Evolutionary conservation across 2,329 filamentous ascomycete genomes (phyloP), one percentile per base, ranked within the genome.

Genomic region (Clarireedia homoeocarpa): DNA sequence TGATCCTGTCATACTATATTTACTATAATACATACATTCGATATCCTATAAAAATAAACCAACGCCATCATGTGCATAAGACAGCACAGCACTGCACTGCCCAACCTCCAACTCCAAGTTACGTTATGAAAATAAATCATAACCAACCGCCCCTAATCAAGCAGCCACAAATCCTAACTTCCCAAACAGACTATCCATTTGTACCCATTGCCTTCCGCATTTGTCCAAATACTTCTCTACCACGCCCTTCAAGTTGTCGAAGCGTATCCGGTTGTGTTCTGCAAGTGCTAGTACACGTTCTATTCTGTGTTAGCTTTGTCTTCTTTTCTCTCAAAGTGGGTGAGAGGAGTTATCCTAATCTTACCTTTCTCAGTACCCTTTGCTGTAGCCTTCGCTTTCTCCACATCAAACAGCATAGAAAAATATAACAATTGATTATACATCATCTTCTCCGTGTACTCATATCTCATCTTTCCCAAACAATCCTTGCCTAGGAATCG

Each of bases 361-460:
- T 23, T 67, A 66, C 68, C 70, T 46, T 76, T 80, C 24, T 74
- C 75, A 6, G 74, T 73, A n/a, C 72, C 75, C 47, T 70, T 72
- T 20, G 75, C 79, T 60, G 74, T 77, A 47, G 65, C 67, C 61
- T 82, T 82, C 14, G 87, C 87, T 73, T 89, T 90, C 60, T 97
- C 91, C 3, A 95, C 87, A 71, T 99, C 91, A 77, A 91, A 99
- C 55, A 97, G 73, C 49, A 80, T 80, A 30, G 87, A 81, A 69
- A 91, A 88, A 74, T 96, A 99, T 54, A 97, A 74, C 42, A 99
- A 77, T 73, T 99, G 94, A 71, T 95, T 97, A 74, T 96, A 97
- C 58, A 97, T 80, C 66, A 87, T 86, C 73, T 94, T 92, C 74
- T 97, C 94, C 0, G 81, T 79, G 67, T 89, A 86, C 73, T 95